Conservation (phyloP, 345 rosid genomes). For the Carallia brachiata region DNA sequence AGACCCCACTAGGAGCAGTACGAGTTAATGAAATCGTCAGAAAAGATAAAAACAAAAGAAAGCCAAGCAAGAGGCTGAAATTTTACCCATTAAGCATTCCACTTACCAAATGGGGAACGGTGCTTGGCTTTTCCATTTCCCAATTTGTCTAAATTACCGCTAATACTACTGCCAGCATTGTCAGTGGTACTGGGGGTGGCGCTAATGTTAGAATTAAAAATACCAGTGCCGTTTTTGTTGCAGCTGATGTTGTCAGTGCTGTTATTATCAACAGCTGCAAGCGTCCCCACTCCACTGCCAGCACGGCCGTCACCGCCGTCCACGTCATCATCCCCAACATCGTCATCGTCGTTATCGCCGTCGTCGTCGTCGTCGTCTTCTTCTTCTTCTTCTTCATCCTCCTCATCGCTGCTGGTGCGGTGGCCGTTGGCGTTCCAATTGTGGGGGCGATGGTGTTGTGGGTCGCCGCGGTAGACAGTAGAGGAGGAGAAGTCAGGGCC, state of each 20-base stretch:
- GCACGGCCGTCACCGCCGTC: slow-evolving; percentile 11
- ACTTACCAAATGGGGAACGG: slow-evolving; percentile 28
- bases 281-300: slow-evolving; percentile 3
- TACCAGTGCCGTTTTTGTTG: slow-evolving; percentile 11
- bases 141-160: slow-evolving; percentile 15
- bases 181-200: neutral
- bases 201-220: slow-evolving; percentile 19
- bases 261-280: slow-evolving; percentile 18
- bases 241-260: slow-evolving; percentile 16
- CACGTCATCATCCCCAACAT: slow-evolving; percentile 17
- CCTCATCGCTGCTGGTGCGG: slow-evolving; percentile 36
- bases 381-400: slow-evolving; percentile 51
- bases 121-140: slow-evolving; percentile 41
- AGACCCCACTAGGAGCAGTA: slow-evolving; percentile 17
- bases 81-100: too few species aligned
- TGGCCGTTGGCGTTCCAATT: slow-evolving; percentile 31
- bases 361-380: slow-evolving; percentile 44
- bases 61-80: neutral
- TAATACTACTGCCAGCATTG: neutral
- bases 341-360: slow-evolving; percentile 31
- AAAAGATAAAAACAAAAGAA: neutral
- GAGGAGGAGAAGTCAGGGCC: neutral
- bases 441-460: slow-evolving; percentile 1
- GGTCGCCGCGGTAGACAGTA: neutral
- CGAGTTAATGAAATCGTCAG: neutral